A percentile compares a stretch with the other conserved stretches of the same genome.
Conservation (phyloP, 495 filamentous ascomycete genomes). For the Xanthoparmelia taractica region DNA sequence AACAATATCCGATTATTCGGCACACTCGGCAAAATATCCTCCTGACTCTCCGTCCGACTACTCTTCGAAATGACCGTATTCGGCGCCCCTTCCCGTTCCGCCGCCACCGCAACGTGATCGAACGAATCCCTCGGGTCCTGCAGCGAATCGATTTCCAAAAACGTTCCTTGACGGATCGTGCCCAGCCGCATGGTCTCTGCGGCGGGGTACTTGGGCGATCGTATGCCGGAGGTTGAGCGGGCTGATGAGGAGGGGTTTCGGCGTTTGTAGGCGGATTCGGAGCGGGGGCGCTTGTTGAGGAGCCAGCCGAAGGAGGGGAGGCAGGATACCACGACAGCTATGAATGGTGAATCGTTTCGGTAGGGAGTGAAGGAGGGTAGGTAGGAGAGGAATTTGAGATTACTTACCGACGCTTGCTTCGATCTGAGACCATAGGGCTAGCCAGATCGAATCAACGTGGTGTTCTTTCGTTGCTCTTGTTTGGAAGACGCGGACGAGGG, state of each 20-base stretch:
- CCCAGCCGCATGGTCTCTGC: slow-evolving; percentile 4
- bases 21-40: slow-evolving; percentile 2
- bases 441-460: slow-evolving; percentile 21
- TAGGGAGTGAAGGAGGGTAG: not conserved
- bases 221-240: slow-evolving; percentile 5
- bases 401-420: slow-evolving; percentile 21
- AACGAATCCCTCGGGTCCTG: not conserved
- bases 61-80: slow-evolving; percentile 10
- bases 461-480: slow-evolving; percentile 23
- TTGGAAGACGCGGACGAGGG: slow-evolving; percentile 41
- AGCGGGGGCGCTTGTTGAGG: slow-evolving; percentile 10
- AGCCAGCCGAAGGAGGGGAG: slow-evolving; percentile 19
- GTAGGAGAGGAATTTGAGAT: not conserved
- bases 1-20: slow-evolving; percentile 7
- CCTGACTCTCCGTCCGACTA: slow-evolving; percentile 9
- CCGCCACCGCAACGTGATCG: not conserved
- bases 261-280: slow-evolving; percentile 11
- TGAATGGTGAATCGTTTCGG: not conserved
- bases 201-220: slow-evolving; percentile 3
- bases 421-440: slow-evolving; percentile 24
- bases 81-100: slow-evolving; percentile 1
- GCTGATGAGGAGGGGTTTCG: slow-evolving; percentile 14
- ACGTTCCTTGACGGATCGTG: slow-evolving; percentile 11
- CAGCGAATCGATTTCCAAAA: slow-evolving; percentile 4
- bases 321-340: slow-evolving; percentile 21